Evolutionary conservation across 768 basidiomycete genomes (phyloP).

Genomic region (Phylloporus sp.): DNA sequence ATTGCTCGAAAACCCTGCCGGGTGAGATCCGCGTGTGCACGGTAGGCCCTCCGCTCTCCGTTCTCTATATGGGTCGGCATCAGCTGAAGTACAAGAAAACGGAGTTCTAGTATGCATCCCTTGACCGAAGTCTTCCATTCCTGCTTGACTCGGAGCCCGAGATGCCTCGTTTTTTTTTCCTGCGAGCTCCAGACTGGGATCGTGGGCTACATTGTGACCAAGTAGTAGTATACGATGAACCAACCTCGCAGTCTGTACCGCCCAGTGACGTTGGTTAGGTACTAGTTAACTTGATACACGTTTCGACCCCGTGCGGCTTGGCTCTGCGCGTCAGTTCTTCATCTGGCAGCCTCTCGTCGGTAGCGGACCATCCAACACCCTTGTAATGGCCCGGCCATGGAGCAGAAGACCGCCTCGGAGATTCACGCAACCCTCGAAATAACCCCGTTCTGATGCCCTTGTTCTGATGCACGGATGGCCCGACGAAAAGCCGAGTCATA

Average conservation of each 20-base stretch:
- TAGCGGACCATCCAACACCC: no score
- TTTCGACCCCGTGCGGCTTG: no score
- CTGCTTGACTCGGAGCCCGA: neutral
- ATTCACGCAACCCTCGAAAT: neutral
- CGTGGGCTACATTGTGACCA: no score
- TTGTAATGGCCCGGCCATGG: no score
- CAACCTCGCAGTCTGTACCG: no score
- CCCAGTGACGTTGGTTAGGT: no score
- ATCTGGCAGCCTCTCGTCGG: no score
- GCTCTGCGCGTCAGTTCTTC: no score
- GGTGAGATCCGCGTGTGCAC: slow-evolving; percentile 2
- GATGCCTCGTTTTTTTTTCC: slow-evolving; percentile 4
- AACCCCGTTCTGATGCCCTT: neutral
- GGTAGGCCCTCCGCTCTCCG: slow-evolving; percentile 6
- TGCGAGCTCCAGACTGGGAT: no score
- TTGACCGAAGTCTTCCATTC: slow-evolving; percentile 13
- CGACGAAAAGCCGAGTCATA: neutral
- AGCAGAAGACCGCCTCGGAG: neutral
- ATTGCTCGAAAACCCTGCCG: neutral
- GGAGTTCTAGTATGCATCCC: neutral
- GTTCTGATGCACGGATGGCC: no score
- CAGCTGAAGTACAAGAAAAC: neutral
- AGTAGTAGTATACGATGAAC: no score
- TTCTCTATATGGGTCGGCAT: neutral
- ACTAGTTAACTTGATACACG: no score